phyloP scores from a whole-genome alignment of 768 basidiomycete species.

The Clavaria fumosa region DNA sequence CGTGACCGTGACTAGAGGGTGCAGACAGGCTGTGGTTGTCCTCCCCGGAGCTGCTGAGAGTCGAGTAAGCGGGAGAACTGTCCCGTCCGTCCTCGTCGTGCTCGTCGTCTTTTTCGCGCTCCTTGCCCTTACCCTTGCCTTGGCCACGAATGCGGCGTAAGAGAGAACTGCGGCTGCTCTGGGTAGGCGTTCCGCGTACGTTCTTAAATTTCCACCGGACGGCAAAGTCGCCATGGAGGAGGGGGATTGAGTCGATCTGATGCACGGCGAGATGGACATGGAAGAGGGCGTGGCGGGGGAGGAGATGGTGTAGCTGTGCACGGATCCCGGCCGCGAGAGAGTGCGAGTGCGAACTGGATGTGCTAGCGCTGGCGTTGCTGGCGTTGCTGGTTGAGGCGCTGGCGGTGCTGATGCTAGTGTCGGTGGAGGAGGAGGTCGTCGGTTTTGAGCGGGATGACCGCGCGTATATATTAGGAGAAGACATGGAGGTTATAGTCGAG shows the following conservation, averaged over 20 bases:
- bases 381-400: no score
- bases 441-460: no score
- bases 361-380: no score
- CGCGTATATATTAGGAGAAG: no score
- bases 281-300: conserved; percentile 54
- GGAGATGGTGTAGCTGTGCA: conserved; percentile 41
- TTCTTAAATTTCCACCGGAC: conserved; percentile 62
- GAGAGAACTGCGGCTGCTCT: conserved; percentile 26
- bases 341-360: no score
- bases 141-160: conserved; percentile 11
- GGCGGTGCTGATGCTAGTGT: no score
- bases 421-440: no score
- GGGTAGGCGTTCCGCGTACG: conserved; percentile 20
- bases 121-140: conserved; percentile 12
- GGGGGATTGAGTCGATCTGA: conserved; percentile 55
- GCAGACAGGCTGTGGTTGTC: conserved; percentile 9
- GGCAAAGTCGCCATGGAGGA: conserved; percentile 55
- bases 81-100: conserved; percentile 11
- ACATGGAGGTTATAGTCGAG: no score
- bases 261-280: conserved; percentile 44
- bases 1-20: conserved; percentile 7
- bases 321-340: no score
- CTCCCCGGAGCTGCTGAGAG: conserved; percentile 3
- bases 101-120: conserved; percentile 8
- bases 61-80: conserved; percentile 8